phyloP scores from a whole-genome alignment of 2,329 filamentous ascomycete genomes.

The Apiospora hydei region DNA sequence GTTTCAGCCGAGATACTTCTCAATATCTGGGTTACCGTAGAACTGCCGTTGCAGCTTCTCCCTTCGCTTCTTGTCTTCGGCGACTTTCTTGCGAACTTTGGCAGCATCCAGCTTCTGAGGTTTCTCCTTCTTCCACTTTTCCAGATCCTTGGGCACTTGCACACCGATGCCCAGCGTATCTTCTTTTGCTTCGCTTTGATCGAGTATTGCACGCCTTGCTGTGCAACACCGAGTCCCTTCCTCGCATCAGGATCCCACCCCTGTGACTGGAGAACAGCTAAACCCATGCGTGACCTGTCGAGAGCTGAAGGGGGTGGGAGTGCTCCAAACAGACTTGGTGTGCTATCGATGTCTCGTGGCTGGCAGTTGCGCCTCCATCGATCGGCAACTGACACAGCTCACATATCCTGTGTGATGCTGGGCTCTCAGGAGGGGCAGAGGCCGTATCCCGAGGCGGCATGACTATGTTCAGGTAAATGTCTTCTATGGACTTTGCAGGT shows the following conservation, averaged over 20 bases:
- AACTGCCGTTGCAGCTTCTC: constrained; percentile 74
- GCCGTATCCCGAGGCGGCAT: constrained; percentile 50
- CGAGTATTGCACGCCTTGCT: constrained; percentile 78
- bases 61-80: constrained; percentile 67
- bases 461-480: constrained; percentile 73
- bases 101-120: constrained; percentile 71
- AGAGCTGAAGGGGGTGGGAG: constrained; percentile 77
- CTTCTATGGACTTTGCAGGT: constrained; percentile 51
- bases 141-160: constrained; percentile 48
- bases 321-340: constrained; percentile 76
- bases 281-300: constrained; percentile 73
- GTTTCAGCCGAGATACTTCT: constrained; percentile 69
- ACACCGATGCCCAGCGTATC: constrained; percentile 78
- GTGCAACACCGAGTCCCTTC: constrained; percentile 72
- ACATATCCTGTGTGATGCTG: constrained; percentile 49
- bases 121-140: constrained; percentile 48
- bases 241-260: constrained; percentile 80
- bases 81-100: constrained; percentile 67
- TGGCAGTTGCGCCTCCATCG: constrained; percentile 31
- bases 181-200: constrained; percentile 75
- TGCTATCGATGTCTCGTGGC: constrained; percentile 68
- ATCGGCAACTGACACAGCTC: constrained; percentile 68
- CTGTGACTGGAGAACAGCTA: constrained; percentile 69
- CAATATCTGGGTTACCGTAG: constrained; percentile 77
- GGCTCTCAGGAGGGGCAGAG: constrained; percentile 27